Evolutionary conservation across 805 yeast species (phyloP).

Genomic region (Saccharomycopsis sp.): DNA sequence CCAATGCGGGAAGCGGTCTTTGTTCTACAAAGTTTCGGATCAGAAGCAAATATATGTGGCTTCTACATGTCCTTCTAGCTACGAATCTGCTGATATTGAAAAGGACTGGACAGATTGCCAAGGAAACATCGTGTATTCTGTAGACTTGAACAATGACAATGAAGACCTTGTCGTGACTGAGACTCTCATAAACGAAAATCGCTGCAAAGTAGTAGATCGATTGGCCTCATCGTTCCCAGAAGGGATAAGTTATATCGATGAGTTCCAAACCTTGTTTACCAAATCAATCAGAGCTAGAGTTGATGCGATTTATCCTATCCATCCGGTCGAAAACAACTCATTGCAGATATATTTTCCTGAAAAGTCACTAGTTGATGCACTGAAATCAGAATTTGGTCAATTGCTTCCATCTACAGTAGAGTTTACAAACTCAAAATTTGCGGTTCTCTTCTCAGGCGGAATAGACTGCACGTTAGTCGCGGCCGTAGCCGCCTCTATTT

Average conservation of each 20-base stretch:
- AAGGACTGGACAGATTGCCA: constrained; percentile 17
- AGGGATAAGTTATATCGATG: constrained; percentile 10
- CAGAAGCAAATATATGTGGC: constrained; percentile 22
- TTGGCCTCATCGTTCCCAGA: constrained; percentile 20
- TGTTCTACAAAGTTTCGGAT: constrained; percentile 38
- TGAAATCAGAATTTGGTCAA: too few relatives aligned
- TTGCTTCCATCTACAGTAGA: constrained; percentile 3
- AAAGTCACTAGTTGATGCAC: background rate
- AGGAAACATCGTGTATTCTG: constrained; percentile 10
- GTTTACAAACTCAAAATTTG: constrained; percentile 33
- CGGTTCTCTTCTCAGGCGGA: constrained; percentile 88
- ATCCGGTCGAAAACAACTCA: constrained; percentile 29
- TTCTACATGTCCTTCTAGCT: constrained; percentile 9
- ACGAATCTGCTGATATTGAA: background rate
- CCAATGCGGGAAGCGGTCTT: constrained; percentile 70
- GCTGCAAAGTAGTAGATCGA: constrained; percentile 19
- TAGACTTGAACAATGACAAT: background rate
- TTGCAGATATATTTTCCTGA: background rate
- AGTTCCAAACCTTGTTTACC: constrained; percentile 29
- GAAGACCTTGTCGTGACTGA: background rate
- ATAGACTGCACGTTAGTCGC: constrained; percentile 86
- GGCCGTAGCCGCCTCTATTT: constrained; percentile 36
- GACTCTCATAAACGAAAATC: background rate
- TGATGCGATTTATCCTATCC: constrained; percentile 54
- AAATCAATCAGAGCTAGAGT: constrained; percentile 44